These are phyloP conservation scores for Aschersonia sp. DNA, from an alignment of 2,329 filamentous ascomycete genomes.

Conservation along the genomic window DNA sequence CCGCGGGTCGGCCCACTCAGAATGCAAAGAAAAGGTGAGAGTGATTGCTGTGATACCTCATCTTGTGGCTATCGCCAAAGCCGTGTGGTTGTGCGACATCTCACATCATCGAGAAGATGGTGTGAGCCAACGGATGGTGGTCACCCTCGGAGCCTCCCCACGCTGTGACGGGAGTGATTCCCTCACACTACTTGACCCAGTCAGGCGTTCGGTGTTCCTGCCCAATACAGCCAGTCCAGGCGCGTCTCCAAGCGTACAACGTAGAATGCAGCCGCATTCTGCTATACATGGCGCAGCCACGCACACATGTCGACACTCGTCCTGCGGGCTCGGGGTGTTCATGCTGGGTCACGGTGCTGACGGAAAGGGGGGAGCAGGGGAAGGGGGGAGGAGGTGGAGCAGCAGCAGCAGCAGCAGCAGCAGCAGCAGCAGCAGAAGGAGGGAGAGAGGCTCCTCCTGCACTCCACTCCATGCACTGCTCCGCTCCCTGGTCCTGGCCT, in stretches of 20 bases:
- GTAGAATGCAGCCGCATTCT: no score
- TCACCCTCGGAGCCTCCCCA: neutral
- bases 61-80: neutral
- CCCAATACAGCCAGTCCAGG: neutral
- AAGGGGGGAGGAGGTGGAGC: no score
- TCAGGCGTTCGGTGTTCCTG: neutral
- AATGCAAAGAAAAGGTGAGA: no score
- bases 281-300: no score
- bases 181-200: neutral
- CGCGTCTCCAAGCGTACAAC: neutral
- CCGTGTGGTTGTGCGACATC: neutral
- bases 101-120: neutral
- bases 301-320: no score
- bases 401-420: no score
- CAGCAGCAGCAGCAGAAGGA: no score
- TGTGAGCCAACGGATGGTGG: neutral
- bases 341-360: no score
- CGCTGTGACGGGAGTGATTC: neutral
- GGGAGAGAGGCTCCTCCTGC: neutral
- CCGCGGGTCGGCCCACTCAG: no score
- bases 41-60: no score
- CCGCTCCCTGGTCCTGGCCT: neutral
- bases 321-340: no score
- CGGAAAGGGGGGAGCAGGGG: no score
- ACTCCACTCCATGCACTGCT: conserved; percentile 2